Conservation (phyloP, 129 eudicot genomes). For the Tanacetum coccineum region DNA sequence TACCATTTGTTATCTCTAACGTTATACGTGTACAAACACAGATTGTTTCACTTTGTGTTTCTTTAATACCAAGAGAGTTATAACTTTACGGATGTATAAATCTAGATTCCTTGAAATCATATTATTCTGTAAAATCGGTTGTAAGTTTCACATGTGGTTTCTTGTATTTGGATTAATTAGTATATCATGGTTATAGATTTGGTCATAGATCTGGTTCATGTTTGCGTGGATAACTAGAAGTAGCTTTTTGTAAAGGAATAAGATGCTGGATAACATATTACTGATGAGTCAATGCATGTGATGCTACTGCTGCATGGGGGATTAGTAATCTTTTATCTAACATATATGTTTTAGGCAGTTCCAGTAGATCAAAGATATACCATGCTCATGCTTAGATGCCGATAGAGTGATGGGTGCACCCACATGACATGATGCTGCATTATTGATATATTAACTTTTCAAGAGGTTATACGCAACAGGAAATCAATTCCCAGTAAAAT, state of each 20-base stretch:
- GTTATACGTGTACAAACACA: background rate
- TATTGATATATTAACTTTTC: constrained; percentile 29
- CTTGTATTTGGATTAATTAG: background rate
- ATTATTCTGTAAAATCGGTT: no score
- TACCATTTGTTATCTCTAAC: background rate
- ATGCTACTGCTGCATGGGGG: background rate
- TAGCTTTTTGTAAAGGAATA: constrained; percentile 23
- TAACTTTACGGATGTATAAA: no score
- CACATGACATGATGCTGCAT: constrained; percentile 24
- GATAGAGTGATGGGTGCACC: constrained; percentile 13
- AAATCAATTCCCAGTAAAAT: background rate
- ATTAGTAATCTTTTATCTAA: background rate
- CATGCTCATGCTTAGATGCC: constrained; percentile 29
- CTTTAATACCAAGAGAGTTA: no score
- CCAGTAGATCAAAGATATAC: constrained; percentile 12
- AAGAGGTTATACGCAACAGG: background rate
- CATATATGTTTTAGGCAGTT: background rate
- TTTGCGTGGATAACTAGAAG: constrained; percentile 20
- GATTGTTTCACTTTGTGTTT: background rate
- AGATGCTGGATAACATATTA: constrained; percentile 15
- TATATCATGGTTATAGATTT: background rate
- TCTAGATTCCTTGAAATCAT: no score
- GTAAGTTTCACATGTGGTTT: background rate
- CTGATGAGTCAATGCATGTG: constrained; percentile 11
- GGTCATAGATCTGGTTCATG: constrained; percentile 11